phyloP scores from a whole-genome alignment of 1,284 basidiomycete species.

The Ustilago bromivora region DNA sequence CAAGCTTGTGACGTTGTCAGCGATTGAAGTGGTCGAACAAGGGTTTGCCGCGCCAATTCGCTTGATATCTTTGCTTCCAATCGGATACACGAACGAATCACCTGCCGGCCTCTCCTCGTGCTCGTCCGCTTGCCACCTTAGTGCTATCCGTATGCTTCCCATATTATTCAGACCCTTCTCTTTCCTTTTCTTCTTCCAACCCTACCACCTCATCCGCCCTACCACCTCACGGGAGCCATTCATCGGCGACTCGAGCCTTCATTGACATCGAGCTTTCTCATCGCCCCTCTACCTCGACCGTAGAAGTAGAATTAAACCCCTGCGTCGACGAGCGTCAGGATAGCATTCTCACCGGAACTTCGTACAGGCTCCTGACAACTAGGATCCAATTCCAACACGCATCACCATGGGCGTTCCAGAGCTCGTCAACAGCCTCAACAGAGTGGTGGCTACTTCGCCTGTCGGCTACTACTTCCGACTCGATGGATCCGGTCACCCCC shows the following conservation, averaged over 20 bases:
- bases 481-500: constrained; percentile 82
- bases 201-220: constrained; percentile 1
- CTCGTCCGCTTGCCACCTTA: constrained; percentile 3
- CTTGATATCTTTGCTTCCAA: constrained; percentile 9
- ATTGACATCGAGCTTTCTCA: constrained; percentile 26
- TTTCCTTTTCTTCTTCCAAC: constrained; percentile 2
- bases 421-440: constrained; percentile 65
- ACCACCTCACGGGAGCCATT: neutral
- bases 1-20: neutral
- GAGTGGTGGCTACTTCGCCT: constrained; percentile 76
- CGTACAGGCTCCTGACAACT: neutral
- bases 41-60: neutral
- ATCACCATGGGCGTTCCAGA: constrained; percentile 31
- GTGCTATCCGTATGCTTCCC: neutral
- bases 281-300: neutral
- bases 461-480: constrained; percentile 85
- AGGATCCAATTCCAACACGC: neutral
- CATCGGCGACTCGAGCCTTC: constrained; percentile 32
- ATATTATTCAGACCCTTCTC: neutral
- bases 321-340: neutral
- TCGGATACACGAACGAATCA: neutral
- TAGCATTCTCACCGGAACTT: neutral
- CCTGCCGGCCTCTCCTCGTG: neutral
- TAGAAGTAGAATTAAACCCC: neutral
- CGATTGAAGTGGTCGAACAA: neutral